Evolutionary conservation across 306 rosid species (phyloP), one percentile per base, ranked within the genome.

Genomic region (Trichosanthes cucumerina): DNA sequence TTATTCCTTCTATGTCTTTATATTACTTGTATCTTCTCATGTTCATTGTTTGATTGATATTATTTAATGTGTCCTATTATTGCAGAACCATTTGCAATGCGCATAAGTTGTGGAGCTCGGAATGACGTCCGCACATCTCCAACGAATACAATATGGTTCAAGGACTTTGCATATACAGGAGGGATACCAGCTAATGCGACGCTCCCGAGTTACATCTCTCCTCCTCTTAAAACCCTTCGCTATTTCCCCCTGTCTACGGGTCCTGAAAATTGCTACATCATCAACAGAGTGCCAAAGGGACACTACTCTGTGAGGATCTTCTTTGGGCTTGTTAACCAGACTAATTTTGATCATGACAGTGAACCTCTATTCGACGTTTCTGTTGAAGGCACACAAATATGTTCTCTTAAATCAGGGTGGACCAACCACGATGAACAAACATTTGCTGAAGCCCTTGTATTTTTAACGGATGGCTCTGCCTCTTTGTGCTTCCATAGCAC

Each of bases 401-500:
- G 72, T 86, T 90, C 97, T 69, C 84, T 95, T 80, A 90, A 91
- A 85, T 87, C 97, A 38, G 99, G 91, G 73, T 95, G 99, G 99
- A 95, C 96, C 77, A 69, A 1, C 79, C 79, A 53, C 10, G 97
- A 92, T 79, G 99, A 95, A 80, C 89, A 88, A 80, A 82, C 82
- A 64, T 95, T 95, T 85, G 87, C 92, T 4, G 96, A 92, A 82
- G 90, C 95, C 47, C 88, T 71, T 34, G 87, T 91, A 53, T 88
- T 84, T 91, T 89, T 95, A 76, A 79, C 6, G 54, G 87, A 92
- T 80, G 87, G 89, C 74, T 85, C 96, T 39, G 92, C 86, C 65
- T 95, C 97, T 49, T 76, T 95, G 72, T 95, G 99, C 85, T 95
- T 95, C 49, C 99, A 95, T 81, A 89, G 97, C 83, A 95, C 99